These are phyloP conservation scores for Asterella californica DNA, from an alignment of 225 moss, liverwort and hornwort species.

Conservation along the genomic window DNA sequence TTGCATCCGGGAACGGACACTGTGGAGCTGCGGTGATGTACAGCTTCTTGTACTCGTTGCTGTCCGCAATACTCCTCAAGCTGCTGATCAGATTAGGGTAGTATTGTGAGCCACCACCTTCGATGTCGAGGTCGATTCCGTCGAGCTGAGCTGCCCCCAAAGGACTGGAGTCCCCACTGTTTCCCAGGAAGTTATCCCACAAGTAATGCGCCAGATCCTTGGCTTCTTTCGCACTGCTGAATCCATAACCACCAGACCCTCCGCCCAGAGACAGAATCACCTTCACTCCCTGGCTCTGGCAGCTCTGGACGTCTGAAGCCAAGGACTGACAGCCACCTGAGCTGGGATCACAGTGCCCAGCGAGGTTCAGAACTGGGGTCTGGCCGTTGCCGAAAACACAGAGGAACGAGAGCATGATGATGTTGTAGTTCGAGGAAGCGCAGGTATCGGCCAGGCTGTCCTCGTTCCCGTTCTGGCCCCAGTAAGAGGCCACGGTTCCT, in stretches of 20 bases:
- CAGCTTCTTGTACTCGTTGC: background rate
- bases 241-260: background rate
- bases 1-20: background rate
- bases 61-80: background rate
- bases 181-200: slow-evolving; percentile 1
- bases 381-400: background rate
- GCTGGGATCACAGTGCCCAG: background rate
- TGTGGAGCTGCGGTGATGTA: slow-evolving; percentile 4
- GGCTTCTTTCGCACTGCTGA: background rate
- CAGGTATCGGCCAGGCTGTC: background rate
- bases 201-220: background rate
- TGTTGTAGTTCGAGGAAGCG: background rate
- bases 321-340: background rate
- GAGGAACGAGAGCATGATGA: background rate
- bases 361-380: background rate
- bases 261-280: background rate
- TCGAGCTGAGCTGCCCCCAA: background rate
- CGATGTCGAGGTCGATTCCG: slow-evolving; percentile 10
- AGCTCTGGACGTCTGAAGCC: background rate
- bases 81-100: background rate
- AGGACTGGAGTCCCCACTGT: background rate
- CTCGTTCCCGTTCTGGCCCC: slow-evolving; percentile 4
- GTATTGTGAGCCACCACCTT: background rate
- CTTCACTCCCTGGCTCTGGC: background rate
- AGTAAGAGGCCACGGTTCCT: background rate